Base-by-base conservation (phyloP, 2,329 filamentous ascomycete genomes). In the Paracorniculantispora psalliotae region DNA sequence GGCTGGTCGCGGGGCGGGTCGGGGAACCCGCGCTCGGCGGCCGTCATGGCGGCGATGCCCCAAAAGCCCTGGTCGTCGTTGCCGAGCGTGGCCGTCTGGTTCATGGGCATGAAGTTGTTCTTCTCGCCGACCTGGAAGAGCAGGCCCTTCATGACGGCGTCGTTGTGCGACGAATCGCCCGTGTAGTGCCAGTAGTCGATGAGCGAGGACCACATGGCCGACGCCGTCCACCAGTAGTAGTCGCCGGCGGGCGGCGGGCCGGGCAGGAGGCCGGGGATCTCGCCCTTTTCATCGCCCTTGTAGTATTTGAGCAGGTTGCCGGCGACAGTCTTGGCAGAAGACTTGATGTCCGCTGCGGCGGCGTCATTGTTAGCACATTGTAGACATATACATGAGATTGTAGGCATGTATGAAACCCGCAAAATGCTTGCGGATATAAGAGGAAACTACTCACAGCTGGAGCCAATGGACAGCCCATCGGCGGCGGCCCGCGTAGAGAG, bases 51-150 rank as follows among this genome's bases (percentile, higher is more conserved):
- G 1, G 89, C 83, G 74, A 91, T 79, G 3, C 81, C 87, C 89
- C 89, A 92, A 72, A 91, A 90, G 2, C 86, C 84, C 71, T 89
- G 86, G 66, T 89, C 86, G 63, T 89, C 86, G 70, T 88, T 89
- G 62, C 84, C 84, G 48, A 77, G 67, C 1, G 75, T 76, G 26
- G 72, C 69, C 12, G 80, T 81, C 68, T 83, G 80, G 68, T 85
- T 85, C 6, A 66, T 63, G 1, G 84, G 84, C 82, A 85, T 84
- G 69, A 78, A 86, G 68, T 86, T 78, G 26, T 67, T 64, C 62
- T 81, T 75, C 28, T 77, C 73, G 37, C 82, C 81, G 23, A 74
- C 75, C 67, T 87, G 84, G 65, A 81, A 80, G 12, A 80, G 66
- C 64, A 87, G 66, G 1, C 78, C 84, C 66, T 84, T 74, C 4